Evolutionary conservation across 352 stramenopile species (phyloP).

Genomic region (Phytophthora pinifolia): DNA sequence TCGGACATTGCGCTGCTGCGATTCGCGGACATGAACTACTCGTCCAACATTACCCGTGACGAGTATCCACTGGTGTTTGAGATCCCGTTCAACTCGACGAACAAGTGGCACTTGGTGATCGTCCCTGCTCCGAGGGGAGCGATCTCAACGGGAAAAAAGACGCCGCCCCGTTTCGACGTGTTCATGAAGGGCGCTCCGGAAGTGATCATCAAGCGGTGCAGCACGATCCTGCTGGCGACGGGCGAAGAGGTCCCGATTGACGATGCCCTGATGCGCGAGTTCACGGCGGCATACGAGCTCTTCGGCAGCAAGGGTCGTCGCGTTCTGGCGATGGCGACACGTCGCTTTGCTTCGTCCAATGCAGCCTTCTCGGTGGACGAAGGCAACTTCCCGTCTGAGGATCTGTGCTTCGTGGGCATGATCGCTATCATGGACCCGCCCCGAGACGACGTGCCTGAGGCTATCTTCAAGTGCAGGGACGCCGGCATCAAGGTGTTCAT

Average conservation of each 20-base stretch:
- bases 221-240: constrained; percentile 55
- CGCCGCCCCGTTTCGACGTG: constrained; percentile 32
- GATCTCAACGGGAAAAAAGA: constrained; percentile 8
- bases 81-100: constrained; percentile 70
- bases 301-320: constrained; percentile 47
- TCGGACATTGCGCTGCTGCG: constrained; percentile 55
- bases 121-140: constrained; percentile 24
- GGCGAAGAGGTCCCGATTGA: constrained; percentile 47
- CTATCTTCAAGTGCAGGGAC: constrained; percentile 75
- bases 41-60: constrained; percentile 31
- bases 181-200: constrained; percentile 96
- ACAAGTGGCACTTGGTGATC: constrained; percentile 67
- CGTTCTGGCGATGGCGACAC: constrained; percentile 46
- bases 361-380: constrained; percentile 36
- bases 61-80: constrained; percentile 53
- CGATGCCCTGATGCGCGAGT: constrained; percentile 38
- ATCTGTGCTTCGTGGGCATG: constrained; percentile 86
- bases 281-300: constrained; percentile 49
- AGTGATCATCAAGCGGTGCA: constrained; percentile 88
- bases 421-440: constrained; percentile 94
- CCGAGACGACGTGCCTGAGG: constrained; percentile 63
- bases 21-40: constrained; percentile 43
- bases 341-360: constrained; percentile 26
- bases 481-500: constrained; percentile 92
- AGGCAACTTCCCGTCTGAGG: constrained; percentile 35